Evolutionary conservation across 108 stramenopile genomes (phyloP).

Genomic region (Phaeodactylum tricornutum): DNA sequence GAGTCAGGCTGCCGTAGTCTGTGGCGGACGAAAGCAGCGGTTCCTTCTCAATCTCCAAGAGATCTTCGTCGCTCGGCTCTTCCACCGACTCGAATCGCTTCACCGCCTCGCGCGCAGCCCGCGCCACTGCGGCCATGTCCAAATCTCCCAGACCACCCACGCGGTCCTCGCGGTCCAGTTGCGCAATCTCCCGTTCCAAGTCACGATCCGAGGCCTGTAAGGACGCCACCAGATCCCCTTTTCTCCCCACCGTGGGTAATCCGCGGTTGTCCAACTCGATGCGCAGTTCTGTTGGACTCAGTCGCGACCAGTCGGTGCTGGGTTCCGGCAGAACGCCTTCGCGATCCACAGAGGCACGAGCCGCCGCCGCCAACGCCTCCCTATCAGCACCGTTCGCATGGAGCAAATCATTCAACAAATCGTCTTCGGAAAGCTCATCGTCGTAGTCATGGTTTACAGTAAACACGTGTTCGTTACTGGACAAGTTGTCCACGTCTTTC

Average conservation of each 20-base stretch:
- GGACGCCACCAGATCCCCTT: not conserved
- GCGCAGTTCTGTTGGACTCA: not conserved
- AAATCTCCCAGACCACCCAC: too few relatives aligned
- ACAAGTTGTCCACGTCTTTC: conserved; percentile 8
- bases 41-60: conserved; percentile 16
- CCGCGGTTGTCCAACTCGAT: not conserved
- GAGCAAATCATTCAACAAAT: not conserved
- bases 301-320: not conserved
- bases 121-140: conserved; percentile 23
- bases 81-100: conserved; percentile 12
- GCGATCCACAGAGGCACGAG: conserved; percentile 4
- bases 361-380: conserved; percentile 16
- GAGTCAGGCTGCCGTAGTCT: conserved; percentile 21
- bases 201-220: not conserved
- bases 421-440: not conserved
- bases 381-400: too few relatives aligned
- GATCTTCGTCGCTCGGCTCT: conserved; percentile 24
- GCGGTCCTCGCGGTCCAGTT: conserved; percentile 3
- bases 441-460: too few relatives aligned
- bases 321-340: not conserved
- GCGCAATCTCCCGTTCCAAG: not conserved
- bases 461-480: conserved; percentile 8
- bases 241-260: conserved; percentile 2
- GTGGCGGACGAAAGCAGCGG: not conserved
- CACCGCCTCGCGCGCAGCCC: conserved; percentile 30